Evolutionary conservation across 805 yeast genomes (phyloP), one percentile per base, ranked within the genome.

Genomic region (Novakomyces olei): DNA sequence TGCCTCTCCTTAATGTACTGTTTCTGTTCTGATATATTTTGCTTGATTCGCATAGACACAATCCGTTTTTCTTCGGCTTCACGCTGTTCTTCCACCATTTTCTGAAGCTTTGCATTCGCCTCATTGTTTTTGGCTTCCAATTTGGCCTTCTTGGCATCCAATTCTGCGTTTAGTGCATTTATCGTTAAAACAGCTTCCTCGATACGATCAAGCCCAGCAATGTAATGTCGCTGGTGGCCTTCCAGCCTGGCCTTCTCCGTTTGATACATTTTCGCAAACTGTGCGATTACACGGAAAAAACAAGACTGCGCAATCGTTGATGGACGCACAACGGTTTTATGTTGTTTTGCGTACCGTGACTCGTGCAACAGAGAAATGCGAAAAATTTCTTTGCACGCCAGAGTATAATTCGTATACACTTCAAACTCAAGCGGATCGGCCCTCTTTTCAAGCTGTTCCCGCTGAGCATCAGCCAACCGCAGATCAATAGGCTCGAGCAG

Each of bases 51-150:
- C 3, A 75, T 54, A 0, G 93, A 78, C 5, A 88, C 81, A 37
- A 77, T 92, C 37, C 76, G 75, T 42, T 75, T 80, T 40, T 93
- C 60, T 47, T 85, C 96, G 0, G 95, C 85, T 43, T 80, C 92
- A 45, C 78, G 80, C 47, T 85, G 96, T 27, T 80, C 91, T 1
- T 61, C 52, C 9, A 85, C 61, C 77, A 85, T 79, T 34, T 58
- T 67, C 43, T 72, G 68, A 26, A 85, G 60, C 62, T 79, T 76
- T 17, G 53, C 51, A 36, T 67, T 63, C 0, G 94, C 92, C 40
- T 74, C 77, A 9, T 50, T 42, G 36, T 75, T 78, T 39, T 81
- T 85, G 0, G 25, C 34, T 15, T 48, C 47, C 19, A 85, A 56
- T 15, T 53, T 54, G 1, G 35, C 40, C 37, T 66, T 63, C 44